Evolutionary conservation across 805 yeast species (phyloP).

Genomic region (Maudiozyma serrabonitensis): DNA sequence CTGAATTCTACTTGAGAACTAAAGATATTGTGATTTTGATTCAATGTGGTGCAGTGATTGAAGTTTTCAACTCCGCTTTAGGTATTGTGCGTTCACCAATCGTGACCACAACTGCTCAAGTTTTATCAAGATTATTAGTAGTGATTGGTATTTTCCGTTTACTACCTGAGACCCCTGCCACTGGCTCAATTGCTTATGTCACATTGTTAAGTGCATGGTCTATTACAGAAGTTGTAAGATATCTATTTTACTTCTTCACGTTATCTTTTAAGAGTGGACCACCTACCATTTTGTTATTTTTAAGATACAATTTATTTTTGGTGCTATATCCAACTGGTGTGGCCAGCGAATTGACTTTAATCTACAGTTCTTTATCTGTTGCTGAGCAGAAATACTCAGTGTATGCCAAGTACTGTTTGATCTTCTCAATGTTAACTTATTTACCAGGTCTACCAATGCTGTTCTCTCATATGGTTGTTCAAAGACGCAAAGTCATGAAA

Average conservation of each 20-base stretch:
- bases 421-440: slow-evolving; percentile 53
- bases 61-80: slow-evolving; percentile 62
- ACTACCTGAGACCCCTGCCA: slow-evolving; percentile 58
- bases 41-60: slow-evolving; percentile 74
- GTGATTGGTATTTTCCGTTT: slow-evolving; percentile 72
- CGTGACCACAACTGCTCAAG: slow-evolving; percentile 78
- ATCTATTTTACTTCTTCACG: slow-evolving; percentile 54
- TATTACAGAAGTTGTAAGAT: slow-evolving; percentile 85
- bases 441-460: slow-evolving; percentile 81
- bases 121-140: slow-evolving; percentile 70
- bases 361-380: slow-evolving; percentile 58
- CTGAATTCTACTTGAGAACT: slow-evolving; percentile 52
- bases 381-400: slow-evolving; percentile 47
- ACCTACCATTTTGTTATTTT: slow-evolving; percentile 54
- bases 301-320: slow-evolving; percentile 76
- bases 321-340: slow-evolving; percentile 88
- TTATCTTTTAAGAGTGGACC: slow-evolving; percentile 33
- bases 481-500: slow-evolving; percentile 69
- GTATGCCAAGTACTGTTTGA: slow-evolving; percentile 46
- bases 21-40: slow-evolving; percentile 49
- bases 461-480: slow-evolving; percentile 80
- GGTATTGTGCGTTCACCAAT: slow-evolving; percentile 84
- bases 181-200: slow-evolving; percentile 45
- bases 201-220: slow-evolving; percentile 80
- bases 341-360: slow-evolving; percentile 65